Conservation (phyloP, 306 rosid genomes). For the Glycine latifolia region DNA sequence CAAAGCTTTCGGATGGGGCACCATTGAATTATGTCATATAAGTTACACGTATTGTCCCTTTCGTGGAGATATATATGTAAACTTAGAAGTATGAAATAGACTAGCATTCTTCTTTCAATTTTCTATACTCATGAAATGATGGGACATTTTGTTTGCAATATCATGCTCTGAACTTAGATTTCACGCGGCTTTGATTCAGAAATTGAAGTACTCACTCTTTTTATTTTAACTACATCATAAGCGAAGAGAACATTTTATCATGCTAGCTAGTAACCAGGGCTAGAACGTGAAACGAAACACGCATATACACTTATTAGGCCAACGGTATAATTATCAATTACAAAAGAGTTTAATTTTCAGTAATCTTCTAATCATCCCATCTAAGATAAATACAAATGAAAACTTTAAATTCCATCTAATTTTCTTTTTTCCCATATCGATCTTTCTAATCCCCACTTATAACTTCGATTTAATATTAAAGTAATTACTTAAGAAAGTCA, state of each 20-base stretch:
- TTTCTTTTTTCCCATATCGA: background rate
- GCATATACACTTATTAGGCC: too few relatives aligned
- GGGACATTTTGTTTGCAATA: background rate
- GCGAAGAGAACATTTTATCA: background rate
- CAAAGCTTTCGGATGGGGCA: constrained; percentile 14
- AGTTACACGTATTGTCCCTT: constrained; percentile 31
- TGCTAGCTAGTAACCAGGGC: background rate
- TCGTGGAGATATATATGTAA: constrained; percentile 16
- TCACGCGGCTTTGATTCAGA: background rate
- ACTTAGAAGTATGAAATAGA: constrained; percentile 6
- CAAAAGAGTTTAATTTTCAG: too few relatives aligned
- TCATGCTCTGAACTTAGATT: background rate
- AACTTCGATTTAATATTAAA: background rate
- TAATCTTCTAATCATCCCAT: background rate
- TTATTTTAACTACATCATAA: background rate
- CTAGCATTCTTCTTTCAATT: constrained; percentile 8
- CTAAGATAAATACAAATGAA: too few relatives aligned
- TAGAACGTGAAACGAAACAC: background rate
- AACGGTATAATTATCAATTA: too few relatives aligned
- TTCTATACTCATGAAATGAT: constrained; percentile 4
- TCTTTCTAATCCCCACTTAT: background rate
- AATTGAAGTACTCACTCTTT: background rate
- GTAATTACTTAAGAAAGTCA: background rate
- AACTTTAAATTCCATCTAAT: too few relatives aligned
- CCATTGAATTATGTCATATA: constrained; percentile 12